Conservation (phyloP, 2,329 filamentous ascomycete genomes). For the Botryotinia globosa region DNA sequence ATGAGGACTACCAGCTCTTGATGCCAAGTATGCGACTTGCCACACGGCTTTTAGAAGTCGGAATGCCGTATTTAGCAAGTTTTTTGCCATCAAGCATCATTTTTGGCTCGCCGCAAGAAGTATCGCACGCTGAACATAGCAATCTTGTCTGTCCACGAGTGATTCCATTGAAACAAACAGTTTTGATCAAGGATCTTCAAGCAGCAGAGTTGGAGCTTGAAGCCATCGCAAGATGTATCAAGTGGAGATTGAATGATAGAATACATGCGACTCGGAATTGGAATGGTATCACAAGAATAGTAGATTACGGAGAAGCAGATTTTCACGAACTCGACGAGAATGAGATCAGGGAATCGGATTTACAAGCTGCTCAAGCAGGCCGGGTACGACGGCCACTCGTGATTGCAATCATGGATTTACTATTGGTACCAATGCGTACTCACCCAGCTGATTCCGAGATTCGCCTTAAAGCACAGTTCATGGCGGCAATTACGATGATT, state of each 20-base stretch:
- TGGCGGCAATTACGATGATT: constrained; percentile 32
- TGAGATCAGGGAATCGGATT: constrained; percentile 22
- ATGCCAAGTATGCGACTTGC: constrained; percentile 33
- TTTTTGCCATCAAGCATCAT: constrained; percentile 29
- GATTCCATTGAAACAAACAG: constrained; percentile 3
- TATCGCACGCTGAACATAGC: neutral
- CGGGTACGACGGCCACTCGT: constrained; percentile 24
- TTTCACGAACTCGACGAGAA: constrained; percentile 17
- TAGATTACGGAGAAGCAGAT: constrained; percentile 14
- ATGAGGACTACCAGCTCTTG: constrained; percentile 29
- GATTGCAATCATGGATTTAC: constrained; percentile 31
- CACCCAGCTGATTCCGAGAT: constrained; percentile 23
- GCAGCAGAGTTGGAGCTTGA: constrained; percentile 25
- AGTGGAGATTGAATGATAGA: constrained; percentile 29
- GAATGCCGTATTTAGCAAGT: constrained; percentile 29
- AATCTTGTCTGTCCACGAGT: neutral
- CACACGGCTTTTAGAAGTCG: constrained; percentile 28
- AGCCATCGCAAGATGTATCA: constrained; percentile 25
- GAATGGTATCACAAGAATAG: constrained; percentile 27
- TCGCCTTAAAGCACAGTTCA: constrained; percentile 29
- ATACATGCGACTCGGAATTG: constrained; percentile 24
- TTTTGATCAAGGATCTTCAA: constrained; percentile 15
- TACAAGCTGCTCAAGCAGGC: constrained; percentile 13
- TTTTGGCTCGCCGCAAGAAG: constrained; percentile 1
- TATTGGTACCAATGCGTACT: constrained; percentile 27